Evolutionary conservation across 352 stramenopile species (phyloP), one percentile per base, ranked within the genome.

Genomic region (Globisporangium carolinianum): DNA sequence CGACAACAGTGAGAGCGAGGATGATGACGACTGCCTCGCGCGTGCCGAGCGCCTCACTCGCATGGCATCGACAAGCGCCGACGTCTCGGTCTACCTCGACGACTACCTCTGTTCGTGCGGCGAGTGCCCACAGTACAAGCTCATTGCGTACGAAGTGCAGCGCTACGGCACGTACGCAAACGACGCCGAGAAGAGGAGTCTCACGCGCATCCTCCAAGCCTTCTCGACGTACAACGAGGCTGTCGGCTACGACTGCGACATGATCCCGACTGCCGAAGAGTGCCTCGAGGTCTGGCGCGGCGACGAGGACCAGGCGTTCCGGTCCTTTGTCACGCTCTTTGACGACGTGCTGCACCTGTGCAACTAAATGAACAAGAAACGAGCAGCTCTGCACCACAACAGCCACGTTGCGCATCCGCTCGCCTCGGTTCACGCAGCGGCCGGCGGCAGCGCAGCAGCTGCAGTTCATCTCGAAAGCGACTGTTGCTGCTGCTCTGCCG

Each of bases 201-300:
- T 83, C 24, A 76, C 54, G 5, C 72, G 76, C 57, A 61, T 89
- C 3, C 57, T 91, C 36, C 79, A 87, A 53, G 77, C 79, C 0
- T 91, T 83, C 59, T 86, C 76, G 8, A 88, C 77, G 2, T 88
- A 88, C 66, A 89, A 86, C 54, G 79, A 89, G 68, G 67, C 74
- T 39, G 53, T 81, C 35, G 72, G 77, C 24, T 89, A 86, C 58
- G 47, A 62, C 18, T n/a, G 41, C 45, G 66, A 75, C 24, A 87
- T 89, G 78, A 73, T 91, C 49, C 57, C 68, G 8, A 55, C 66
- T 6, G 81, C 75, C 1, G 61, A 68, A 49, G 81, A 82, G 62
- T 91, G 78, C 32, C 60, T 88, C 3, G 66, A 68, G 3, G 53
- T 79, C n/a, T 88, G 79, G 72, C 51, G 45, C 38, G 81, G 81